These are phyloP conservation scores for Mycosphaerella sp. DNA, from an alignment of 2,329 filamentous ascomycete genomes.

Conservation along the genomic window DNA sequence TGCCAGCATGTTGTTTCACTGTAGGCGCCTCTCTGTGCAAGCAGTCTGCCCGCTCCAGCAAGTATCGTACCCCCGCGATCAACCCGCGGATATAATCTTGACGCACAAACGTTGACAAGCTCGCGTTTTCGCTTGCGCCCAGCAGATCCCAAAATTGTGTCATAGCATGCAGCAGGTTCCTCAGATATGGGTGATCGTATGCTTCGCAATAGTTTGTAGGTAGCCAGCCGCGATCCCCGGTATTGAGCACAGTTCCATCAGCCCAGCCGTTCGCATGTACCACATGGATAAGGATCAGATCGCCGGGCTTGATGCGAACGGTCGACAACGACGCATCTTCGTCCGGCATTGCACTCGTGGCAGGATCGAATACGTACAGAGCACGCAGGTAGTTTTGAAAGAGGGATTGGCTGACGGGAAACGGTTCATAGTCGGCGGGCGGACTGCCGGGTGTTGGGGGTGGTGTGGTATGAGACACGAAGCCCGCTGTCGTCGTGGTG, in stretches of 20 bases:
- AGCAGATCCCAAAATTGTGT: slow-evolving; percentile 90
- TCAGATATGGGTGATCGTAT: slow-evolving; percentile 84
- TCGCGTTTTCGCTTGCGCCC: slow-evolving; percentile 58
- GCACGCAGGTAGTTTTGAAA: slow-evolving; percentile 95
- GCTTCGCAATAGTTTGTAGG: slow-evolving; percentile 97
- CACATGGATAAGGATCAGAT: slow-evolving; percentile 89
- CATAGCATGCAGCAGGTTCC: slow-evolving; percentile 74
- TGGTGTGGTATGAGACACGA: slow-evolving; percentile 20
- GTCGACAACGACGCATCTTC: slow-evolving; percentile 61
- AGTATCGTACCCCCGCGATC: slow-evolving; percentile 83
- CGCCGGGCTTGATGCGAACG: slow-evolving; percentile 78
- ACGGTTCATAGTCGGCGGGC: slow-evolving; percentile 9
- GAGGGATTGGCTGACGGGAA: slow-evolving; percentile 45
- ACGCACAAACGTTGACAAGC: slow-evolving; percentile 73
- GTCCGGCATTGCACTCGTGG: slow-evolving; percentile 57
- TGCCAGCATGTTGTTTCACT: slow-evolving; percentile 65
- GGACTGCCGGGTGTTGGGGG: slow-evolving; percentile 19
- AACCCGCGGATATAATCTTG: slow-evolving; percentile 93
- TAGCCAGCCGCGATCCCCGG: slow-evolving; percentile 86
- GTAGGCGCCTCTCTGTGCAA: slow-evolving; percentile 72
- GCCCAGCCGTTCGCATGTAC: slow-evolving; percentile 99
- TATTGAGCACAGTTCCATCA: slow-evolving; percentile 81
- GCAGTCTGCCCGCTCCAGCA: slow-evolving; percentile 83
- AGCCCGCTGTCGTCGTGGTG: slow-evolving; percentile 16
- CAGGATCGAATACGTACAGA: slow-evolving; percentile 85